Conservation (phyloP, 2,329 filamentous ascomycete species). For the Xylaria sp. region DNA sequence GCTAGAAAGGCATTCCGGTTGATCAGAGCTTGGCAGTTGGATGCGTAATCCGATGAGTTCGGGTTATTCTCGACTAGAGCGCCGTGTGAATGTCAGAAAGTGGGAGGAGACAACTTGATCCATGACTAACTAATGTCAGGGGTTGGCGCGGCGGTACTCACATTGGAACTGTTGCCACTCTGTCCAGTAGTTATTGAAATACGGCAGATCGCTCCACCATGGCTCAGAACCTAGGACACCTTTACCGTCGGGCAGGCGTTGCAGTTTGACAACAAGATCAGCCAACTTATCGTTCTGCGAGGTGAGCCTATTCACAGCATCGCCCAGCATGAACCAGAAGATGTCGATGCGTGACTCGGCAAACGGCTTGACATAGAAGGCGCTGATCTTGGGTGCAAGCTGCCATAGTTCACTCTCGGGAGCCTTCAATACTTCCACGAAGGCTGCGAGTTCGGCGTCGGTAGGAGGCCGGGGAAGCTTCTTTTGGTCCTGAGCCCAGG, state of each 20-base stretch:
- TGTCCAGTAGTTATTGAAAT: constrained; percentile 16
- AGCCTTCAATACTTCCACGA: constrained; percentile 7
- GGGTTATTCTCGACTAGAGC: background rate
- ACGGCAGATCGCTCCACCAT: constrained; percentile 15
- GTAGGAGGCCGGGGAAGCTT: constrained; percentile 10
- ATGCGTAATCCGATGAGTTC: background rate
- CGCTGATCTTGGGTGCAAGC: constrained; percentile 8
- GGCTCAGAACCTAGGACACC: constrained; percentile 13
- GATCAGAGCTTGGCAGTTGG: constrained; percentile 9
- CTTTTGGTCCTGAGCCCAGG: constrained; percentile 11
- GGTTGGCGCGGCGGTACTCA: background rate
- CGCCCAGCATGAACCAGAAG: constrained; percentile 14
- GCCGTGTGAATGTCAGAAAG: background rate
- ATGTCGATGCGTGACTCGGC: constrained; percentile 11
- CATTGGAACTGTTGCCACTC: constrained; percentile 16
- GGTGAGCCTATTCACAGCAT: constrained; percentile 14
- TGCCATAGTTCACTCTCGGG: constrained; percentile 7
- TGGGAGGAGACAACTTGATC: background rate
- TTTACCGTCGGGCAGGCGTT: constrained; percentile 15
- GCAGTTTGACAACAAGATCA: constrained; percentile 13
- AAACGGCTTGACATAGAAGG: constrained; percentile 13
- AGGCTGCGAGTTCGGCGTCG: constrained; percentile 9
- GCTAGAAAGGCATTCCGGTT: constrained; percentile 19
- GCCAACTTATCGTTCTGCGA: constrained; percentile 18
- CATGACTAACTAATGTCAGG: too few relatives aligned